Evolutionary conservation across 352 stramenopile genomes (phyloP), one percentile per base, ranked within the genome.

Genomic region (Globisporangium apiculatum): DNA sequence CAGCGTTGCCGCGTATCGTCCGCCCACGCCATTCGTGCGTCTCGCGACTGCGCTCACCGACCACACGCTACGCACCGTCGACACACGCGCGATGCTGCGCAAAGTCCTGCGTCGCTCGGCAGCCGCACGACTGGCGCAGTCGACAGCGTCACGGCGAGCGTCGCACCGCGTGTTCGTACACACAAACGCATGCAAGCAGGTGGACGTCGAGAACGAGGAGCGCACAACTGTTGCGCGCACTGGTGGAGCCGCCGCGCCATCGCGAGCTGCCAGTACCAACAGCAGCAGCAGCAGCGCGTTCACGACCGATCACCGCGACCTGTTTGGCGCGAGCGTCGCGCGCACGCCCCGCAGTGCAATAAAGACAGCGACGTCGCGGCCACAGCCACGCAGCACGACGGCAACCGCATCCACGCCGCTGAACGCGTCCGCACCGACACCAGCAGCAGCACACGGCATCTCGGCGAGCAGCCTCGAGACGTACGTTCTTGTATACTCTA

Each of bases 111-210:
- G 54, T 18, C 48, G 60, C 18, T 65, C 60, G 7, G 43, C 60
- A 12, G 18, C 53, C 5, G 36, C 48, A 53, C 54, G 41, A 7
- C n/a, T 60, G 40, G 14, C 47, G 41, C 54, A 58, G 15, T 11
- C 53, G n/a, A 15, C 58, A 17, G 14, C 50, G 11, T 17, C 41
- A 10, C 9, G 24, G 36, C 60, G 56, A 48, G 7, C 48, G 31
- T 10, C 41, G 17, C 52, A n/a, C 15, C 24, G 58, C n/a, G 43
- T 54, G 18, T 37, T 56, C 11, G 49, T 65, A 12, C 60, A 65
- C 47, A 65, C 60, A 45, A 65, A 57, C 43, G 60, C 60, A 31
- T 60, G 53, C 41, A 59, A 65, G 17, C 48, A 61, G n/a, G 53
- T 57, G n/a, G 45, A 49, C 45, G 60, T 45, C 4, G 53, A 51